Evolutionary conservation across 208 protist genomes (phyloP).

Genomic region (Trypanosoma scelopori): DNA sequence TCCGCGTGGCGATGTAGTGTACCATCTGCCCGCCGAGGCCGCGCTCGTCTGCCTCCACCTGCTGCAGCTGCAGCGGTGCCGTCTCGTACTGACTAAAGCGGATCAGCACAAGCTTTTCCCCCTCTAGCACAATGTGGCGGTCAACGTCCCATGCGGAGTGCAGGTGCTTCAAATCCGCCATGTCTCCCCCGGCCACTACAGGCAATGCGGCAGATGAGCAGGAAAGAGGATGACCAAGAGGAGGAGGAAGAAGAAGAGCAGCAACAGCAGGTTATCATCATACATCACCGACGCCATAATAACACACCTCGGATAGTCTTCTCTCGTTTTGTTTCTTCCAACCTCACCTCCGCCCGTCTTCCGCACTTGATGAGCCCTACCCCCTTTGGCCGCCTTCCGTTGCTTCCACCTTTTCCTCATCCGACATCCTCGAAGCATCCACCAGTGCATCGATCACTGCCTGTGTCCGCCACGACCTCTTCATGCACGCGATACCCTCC

Average conservation of each 20-base stretch:
- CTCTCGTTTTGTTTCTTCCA: no score
- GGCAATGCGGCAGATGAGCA: background rate
- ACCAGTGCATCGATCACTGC: slow-evolving; percentile 10
- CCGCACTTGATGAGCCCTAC: background rate
- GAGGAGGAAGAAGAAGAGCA: slow-evolving; percentile 2
- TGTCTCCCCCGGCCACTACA: background rate
- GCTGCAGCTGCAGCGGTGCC: slow-evolving; percentile 29
- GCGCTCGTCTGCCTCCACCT: background rate
- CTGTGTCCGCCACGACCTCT: slow-evolving; percentile 10
- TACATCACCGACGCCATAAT: no score
- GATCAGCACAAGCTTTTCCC: slow-evolving; percentile 74
- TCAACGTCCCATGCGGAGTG: slow-evolving; percentile 86
- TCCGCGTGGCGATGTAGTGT: slow-evolving; percentile 65
- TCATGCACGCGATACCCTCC: background rate
- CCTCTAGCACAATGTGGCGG: slow-evolving; percentile 81
- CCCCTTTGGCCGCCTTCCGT: background rate
- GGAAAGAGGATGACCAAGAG: background rate
- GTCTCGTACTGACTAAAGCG: slow-evolving; percentile 73
- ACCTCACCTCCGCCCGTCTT: no score
- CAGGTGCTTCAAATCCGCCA: slow-evolving; percentile 50
- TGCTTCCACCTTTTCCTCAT: background rate
- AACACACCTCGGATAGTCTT: no score
- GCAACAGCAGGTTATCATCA: no score
- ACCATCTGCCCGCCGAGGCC: slow-evolving; percentile 29
- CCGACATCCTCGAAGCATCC: slow-evolving; percentile 4